Percentiles rank a stretch among this genome's conserved stretches.
Conservation (phyloP, 345 rosid genomes). For the Eucalyptus erythrocorys region DNA sequence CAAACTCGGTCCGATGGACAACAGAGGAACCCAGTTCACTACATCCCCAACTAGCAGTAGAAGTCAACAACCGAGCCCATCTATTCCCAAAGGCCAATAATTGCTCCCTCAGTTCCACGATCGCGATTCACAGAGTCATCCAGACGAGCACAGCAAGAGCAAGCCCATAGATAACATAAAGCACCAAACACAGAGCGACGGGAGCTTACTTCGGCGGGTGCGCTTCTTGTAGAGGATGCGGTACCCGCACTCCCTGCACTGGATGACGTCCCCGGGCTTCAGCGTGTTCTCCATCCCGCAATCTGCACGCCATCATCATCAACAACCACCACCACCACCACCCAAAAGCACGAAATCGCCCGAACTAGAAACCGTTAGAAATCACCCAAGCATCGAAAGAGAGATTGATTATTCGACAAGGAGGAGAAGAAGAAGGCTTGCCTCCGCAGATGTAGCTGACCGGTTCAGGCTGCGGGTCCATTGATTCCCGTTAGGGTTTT, state of each 20-base stretch:
- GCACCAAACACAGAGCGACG: not conserved
- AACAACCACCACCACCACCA: not conserved
- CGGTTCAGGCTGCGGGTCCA: slow-evolving; percentile 86
- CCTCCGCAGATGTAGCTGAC: slow-evolving; percentile 91
- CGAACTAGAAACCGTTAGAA: accelerated
- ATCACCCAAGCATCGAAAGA: not conserved
- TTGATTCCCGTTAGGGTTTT: not conserved
- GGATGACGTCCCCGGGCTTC: slow-evolving; percentile 82
- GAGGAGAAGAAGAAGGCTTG: not conserved
- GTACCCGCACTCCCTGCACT: slow-evolving; percentile 91
- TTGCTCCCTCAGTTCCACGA: not conserved
- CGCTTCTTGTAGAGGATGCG: slow-evolving; percentile 94
- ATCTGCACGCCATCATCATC: slow-evolving; percentile 11
- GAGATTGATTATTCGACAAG: not conserved
- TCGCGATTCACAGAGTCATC: not conserved
- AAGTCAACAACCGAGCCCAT: not conserved
- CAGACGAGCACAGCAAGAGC: not conserved
- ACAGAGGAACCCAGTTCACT: not conserved
- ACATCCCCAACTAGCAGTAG: not conserved
- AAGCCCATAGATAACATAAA: not conserved
- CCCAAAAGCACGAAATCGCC: not conserved
- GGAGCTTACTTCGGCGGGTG: slow-evolving; percentile 62
- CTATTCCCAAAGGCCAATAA: not conserved
- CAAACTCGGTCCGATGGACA: not conserved
- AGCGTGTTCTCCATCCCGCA: slow-evolving; percentile 76